phyloP scores from a whole-genome alignment of 805 yeast species.

The Myxozyma kluyveri region DNA sequence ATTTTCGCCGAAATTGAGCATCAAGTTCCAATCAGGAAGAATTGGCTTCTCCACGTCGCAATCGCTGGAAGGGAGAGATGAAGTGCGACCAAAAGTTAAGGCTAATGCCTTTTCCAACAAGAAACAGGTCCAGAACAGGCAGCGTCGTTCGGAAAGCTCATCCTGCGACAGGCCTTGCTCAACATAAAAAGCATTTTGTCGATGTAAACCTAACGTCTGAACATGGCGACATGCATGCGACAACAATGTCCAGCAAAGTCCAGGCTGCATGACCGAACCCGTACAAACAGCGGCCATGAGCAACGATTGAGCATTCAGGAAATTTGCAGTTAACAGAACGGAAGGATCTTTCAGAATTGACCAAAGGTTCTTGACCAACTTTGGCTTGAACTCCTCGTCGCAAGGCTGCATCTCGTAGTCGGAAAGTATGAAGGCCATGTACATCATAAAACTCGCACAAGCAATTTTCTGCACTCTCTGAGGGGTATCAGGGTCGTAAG shows the following conservation, averaged over 20 bases:
- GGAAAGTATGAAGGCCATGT: conserved; percentile 1
- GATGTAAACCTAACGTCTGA: conserved; percentile 17
- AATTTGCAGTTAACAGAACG: conserved; percentile 12
- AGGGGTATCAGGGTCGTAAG: conserved; percentile 2
- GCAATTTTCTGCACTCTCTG: conserved; percentile 10
- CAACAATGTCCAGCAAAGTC: conserved; percentile 14
- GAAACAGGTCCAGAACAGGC: conserved; percentile 9
- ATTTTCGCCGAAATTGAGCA: too few relatives aligned
- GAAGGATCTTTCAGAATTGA: conserved; percentile 10
- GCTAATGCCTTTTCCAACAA: conserved; percentile 11
- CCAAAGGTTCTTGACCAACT: conserved; percentile 12
- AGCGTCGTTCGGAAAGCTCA: conserved; percentile 16
- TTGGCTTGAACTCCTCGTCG: conserved; percentile 1
- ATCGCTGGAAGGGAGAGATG: conserved; percentile 15
- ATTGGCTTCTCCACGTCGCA: conserved; percentile 9
- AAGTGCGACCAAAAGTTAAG: conserved; percentile 18
- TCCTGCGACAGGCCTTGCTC: conserved; percentile 7
- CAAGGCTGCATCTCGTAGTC: conserved; percentile 4
- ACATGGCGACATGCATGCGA: conserved; percentile 13
- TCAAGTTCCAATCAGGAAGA: neutral
- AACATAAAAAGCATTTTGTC: conserved; percentile 13
- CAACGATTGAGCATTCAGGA: conserved; percentile 13
- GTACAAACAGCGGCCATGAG: conserved; percentile 5
- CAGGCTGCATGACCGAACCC: conserved; percentile 6
- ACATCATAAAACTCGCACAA: conserved; percentile 14